Conservation (phyloP, 2,329 filamentous ascomycete species). For the Leptographium radiaticola region DNA sequence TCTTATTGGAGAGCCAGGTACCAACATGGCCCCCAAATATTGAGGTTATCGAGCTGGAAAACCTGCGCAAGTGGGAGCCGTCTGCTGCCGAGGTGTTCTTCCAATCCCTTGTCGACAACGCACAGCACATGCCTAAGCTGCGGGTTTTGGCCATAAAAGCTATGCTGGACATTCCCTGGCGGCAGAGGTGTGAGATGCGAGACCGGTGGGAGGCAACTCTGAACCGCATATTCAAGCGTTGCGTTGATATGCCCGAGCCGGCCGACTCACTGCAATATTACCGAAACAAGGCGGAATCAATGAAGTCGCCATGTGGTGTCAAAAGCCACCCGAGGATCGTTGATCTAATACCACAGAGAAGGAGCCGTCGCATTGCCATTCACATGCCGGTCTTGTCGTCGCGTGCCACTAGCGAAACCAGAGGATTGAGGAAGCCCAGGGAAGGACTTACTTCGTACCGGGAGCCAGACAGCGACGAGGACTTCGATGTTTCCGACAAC, state of each 20-base stretch:
- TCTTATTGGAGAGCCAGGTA: slow-evolving; percentile 50
- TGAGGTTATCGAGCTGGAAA: slow-evolving; percentile 57
- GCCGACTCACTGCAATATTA: slow-evolving; percentile 12
- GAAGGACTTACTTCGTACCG: slow-evolving; percentile 21
- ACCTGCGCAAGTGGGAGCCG: slow-evolving; percentile 62
- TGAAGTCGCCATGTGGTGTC: background rate
- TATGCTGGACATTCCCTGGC: slow-evolving; percentile 71
- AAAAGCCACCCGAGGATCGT: background rate
- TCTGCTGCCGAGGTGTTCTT: slow-evolving; percentile 66
- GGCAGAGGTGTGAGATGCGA: slow-evolving; percentile 66
- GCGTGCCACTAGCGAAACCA: slow-evolving; percentile 15
- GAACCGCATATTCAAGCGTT: slow-evolving; percentile 49
- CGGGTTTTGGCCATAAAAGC: slow-evolving; percentile 60
- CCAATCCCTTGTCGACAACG: slow-evolving; percentile 61
- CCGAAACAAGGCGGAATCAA: background rate
- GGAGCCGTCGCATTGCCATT: slow-evolving; percentile 23
- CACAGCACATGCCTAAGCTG: slow-evolving; percentile 50
- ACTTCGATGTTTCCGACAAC: slow-evolving; percentile 14
- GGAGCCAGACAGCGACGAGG: slow-evolving; percentile 33
- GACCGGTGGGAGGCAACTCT: slow-evolving; percentile 65
- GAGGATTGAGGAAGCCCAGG: slow-evolving; percentile 1
- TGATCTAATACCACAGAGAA: slow-evolving; percentile 10
- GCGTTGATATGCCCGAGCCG: slow-evolving; percentile 12
- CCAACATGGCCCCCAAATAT: slow-evolving; percentile 70
- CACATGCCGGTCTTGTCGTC: slow-evolving; percentile 14